Evolutionary conservation across 495 filamentous ascomycete species (phyloP).

Genomic region (Lentithecium fluviatile): DNA sequence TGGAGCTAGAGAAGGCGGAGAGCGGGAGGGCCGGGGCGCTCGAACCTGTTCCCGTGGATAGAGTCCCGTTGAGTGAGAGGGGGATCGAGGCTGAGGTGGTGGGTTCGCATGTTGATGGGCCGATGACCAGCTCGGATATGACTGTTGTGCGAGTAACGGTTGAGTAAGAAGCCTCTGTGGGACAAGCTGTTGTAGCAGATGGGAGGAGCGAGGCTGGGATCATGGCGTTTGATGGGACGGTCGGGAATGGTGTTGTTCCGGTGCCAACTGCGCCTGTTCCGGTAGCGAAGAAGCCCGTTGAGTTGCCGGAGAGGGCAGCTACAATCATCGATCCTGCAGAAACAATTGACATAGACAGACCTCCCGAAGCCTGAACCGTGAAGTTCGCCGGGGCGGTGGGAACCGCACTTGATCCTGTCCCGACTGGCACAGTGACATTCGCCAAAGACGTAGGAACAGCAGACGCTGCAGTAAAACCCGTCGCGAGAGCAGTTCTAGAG

Average conservation of each 20-base stretch:
- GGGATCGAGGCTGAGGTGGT: background rate
- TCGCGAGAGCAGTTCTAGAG: background rate
- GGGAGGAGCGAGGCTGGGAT: background rate
- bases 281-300: background rate
- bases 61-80: background rate
- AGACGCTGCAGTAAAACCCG: background rate
- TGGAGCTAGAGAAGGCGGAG: background rate
- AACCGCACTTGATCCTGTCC: background rate
- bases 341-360: too few relatives aligned
- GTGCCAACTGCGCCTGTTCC: background rate
- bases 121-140: background rate
- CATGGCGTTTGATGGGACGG: background rate
- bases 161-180: background rate
- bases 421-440: background rate
- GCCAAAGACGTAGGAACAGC: background rate
- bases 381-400: background rate
- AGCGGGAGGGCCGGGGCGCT: background rate
- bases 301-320: too few relatives aligned
- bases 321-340: background rate
- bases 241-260: background rate
- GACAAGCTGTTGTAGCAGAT: background rate
- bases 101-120: background rate
- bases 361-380: background rate
- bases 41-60: background rate
- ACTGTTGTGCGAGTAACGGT: background rate